Conservation (phyloP, 768 basidiomycete species). For the Lanmaoa rubissima region DNA sequence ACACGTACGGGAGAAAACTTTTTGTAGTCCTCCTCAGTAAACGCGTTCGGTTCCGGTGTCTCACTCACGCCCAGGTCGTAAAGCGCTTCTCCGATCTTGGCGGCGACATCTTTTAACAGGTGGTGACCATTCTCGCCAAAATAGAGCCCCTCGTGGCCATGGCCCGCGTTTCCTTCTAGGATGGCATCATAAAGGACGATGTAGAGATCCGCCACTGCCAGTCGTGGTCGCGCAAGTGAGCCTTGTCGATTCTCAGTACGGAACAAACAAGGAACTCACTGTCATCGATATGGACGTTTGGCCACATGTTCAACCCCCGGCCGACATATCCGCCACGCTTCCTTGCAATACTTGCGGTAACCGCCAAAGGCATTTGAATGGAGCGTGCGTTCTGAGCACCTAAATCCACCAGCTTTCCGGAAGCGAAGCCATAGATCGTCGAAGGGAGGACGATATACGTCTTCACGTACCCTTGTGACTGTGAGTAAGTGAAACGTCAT, state of each 20-base stretch:
- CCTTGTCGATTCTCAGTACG: background rate
- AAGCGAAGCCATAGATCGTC: conserved; percentile 60
- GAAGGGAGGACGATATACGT: conserved; percentile 48
- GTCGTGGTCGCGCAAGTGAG: background rate
- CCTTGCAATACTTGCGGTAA: conserved; percentile 45
- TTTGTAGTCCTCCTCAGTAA: conserved; percentile 32
- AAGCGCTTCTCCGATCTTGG: conserved; percentile 38
- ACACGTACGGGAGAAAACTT: conserved; percentile 5
- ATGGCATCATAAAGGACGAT: conserved; percentile 42
- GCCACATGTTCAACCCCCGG: conserved; percentile 60
- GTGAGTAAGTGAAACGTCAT: background rate
- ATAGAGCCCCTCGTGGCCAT: conserved; percentile 48
- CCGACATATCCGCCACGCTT: conserved; percentile 60
- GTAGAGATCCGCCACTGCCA: conserved; percentile 40
- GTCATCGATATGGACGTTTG: conserved; percentile 55
- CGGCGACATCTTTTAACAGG: conserved; percentile 42
- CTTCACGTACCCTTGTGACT: conserved; percentile 17
- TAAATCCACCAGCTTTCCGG: conserved; percentile 45
- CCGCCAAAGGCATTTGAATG: conserved; percentile 50
- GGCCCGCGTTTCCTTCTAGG: conserved; percentile 17
- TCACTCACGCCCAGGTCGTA: conserved; percentile 15
- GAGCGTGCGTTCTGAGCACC: conserved; percentile 49
- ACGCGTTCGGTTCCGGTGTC: conserved; percentile 38
- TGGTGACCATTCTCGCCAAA: conserved; percentile 55
- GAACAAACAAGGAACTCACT: conserved; percentile 5